These are phyloP conservation scores for Penicillium cataractarum DNA, from an alignment of 495 filamentous ascomycete genomes.

Conservation along the genomic window DNA sequence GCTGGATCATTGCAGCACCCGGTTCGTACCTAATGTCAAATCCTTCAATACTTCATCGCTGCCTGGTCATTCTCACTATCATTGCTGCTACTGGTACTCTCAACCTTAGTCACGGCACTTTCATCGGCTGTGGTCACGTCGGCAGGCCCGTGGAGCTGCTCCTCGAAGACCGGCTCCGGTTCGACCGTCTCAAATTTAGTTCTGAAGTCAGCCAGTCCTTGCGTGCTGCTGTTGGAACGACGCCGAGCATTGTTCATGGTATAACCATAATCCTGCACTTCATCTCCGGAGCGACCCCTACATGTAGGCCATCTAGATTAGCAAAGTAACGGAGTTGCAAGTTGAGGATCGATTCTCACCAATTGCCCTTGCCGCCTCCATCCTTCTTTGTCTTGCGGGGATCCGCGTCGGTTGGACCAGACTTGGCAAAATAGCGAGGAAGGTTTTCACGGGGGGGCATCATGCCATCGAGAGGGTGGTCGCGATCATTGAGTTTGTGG, in stretches of 20 bases:
- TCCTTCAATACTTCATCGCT: conserved; percentile 15
- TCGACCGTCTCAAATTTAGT: conserved; percentile 90
- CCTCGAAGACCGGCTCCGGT: conserved; percentile 85
- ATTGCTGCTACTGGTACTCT: conserved; percentile 32
- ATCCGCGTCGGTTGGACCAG: conserved; percentile 76
- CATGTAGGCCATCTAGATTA: not conserved
- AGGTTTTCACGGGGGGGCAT: conserved; percentile 68
- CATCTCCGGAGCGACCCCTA: conserved; percentile 84
- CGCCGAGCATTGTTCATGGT: conserved; percentile 85
- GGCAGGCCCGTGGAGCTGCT: conserved; percentile 67
- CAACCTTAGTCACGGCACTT: conserved; percentile 26
- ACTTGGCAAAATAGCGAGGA: conserved; percentile 91
- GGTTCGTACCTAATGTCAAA: not conserved
- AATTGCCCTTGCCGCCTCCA: conserved; percentile 90
- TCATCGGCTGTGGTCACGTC: conserved; percentile 35
- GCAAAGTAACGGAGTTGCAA: not conserved
- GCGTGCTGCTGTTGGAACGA: conserved; percentile 84
- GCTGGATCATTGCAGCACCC: not conserved
- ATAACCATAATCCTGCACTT: conserved; percentile 78
- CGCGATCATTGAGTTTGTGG: conserved; percentile 88
- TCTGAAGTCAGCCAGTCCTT: conserved; percentile 70
- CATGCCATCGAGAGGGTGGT: conserved; percentile 72
- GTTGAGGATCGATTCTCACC: conserved; percentile 58
- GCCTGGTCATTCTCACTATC: conserved; percentile 24
- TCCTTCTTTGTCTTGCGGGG: conserved; percentile 97